phyloP scores from a whole-genome alignment of 2,329 filamentous ascomycete species.

The Ophiostoma populinum region DNA sequence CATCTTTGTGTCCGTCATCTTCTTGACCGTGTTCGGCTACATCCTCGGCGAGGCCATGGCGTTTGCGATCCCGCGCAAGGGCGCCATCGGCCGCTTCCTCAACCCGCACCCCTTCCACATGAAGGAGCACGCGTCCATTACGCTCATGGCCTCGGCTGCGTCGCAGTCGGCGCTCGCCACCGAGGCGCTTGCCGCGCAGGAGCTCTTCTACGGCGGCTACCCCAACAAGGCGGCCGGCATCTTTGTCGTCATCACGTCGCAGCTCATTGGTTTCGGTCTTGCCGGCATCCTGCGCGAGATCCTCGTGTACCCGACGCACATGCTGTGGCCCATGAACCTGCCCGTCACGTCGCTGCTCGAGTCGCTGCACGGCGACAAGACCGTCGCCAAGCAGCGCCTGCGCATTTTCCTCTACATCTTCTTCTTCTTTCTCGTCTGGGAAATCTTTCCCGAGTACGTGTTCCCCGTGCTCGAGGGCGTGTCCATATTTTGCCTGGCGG shows the following conservation, averaged over 20 bases:
- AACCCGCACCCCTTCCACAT: slow-evolving; percentile 14
- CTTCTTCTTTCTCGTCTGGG: slow-evolving; percentile 25
- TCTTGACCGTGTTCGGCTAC: slow-evolving; percentile 26
- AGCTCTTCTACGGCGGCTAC: slow-evolving; percentile 26
- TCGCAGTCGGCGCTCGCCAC: slow-evolving; percentile 14
- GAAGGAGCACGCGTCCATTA: slow-evolving; percentile 13
- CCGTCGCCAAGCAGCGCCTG: slow-evolving; percentile 21
- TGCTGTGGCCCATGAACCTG: slow-evolving; percentile 24
- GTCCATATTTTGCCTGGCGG: slow-evolving; percentile 12
- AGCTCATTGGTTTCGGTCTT: slow-evolving; percentile 30
- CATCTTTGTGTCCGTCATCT: slow-evolving; percentile 25
- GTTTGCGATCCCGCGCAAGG: slow-evolving; percentile 13
- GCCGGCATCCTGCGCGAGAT: slow-evolving; percentile 28
- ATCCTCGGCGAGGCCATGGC: slow-evolving; percentile 20
- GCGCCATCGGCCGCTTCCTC: slow-evolving; percentile 16
- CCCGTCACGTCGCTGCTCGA: slow-evolving; percentile 14
- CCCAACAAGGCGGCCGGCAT: slow-evolving; percentile 23
- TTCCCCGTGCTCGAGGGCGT: slow-evolving; percentile 11
- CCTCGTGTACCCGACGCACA: slow-evolving; percentile 29
- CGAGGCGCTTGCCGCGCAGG: slow-evolving; percentile 26
- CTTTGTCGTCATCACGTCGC: slow-evolving; percentile 29
- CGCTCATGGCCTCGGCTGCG: slow-evolving; percentile 12
- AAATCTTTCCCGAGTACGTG: slow-evolving; percentile 23
- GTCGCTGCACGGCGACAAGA: slow-evolving; percentile 14
- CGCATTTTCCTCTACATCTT: slow-evolving; percentile 24